Conservation (phyloP, 768 basidiomycete species). For the Suillus cothurnatus region DNA sequence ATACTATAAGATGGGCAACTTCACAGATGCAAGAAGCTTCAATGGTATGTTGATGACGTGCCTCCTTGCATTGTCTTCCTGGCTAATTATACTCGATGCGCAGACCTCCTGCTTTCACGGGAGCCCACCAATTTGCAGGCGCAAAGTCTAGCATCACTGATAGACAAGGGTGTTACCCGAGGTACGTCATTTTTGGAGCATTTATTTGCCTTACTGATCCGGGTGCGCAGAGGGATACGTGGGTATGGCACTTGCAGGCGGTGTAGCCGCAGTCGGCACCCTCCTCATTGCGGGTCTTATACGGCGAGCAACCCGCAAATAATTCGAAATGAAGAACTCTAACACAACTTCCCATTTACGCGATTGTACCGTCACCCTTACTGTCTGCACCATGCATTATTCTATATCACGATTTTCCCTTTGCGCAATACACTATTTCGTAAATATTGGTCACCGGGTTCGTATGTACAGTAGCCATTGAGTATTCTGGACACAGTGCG, state of each 20-base stretch:
- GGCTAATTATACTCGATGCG: slow-evolving; percentile 9
- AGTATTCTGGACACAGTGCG: slow-evolving; percentile 1
- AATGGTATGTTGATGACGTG: slow-evolving; percentile 64
- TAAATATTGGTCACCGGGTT: slow-evolving; percentile 15
- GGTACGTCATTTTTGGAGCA: slow-evolving; percentile 47
- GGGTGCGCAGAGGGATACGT: slow-evolving; percentile 85
- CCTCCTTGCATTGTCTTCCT: background rate
- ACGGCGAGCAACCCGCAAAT: slow-evolving; percentile 75
- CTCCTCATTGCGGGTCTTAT: slow-evolving; percentile 73
- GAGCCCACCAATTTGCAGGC: slow-evolving; percentile 95
- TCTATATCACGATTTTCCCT: slow-evolving; percentile 20
- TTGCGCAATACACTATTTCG: slow-evolving; percentile 14
- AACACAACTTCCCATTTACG: slow-evolving; percentile 22
- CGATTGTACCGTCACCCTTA: slow-evolving; percentile 10
- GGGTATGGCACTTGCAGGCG: slow-evolving; percentile 94
- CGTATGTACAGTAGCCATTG: slow-evolving; percentile 8
- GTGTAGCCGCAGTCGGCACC: slow-evolving; percentile 83
- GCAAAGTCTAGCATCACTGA: slow-evolving; percentile 79
- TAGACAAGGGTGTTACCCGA: slow-evolving; percentile 82
- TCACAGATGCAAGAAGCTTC: slow-evolving; percentile 88
- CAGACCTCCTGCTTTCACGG: slow-evolving; percentile 85
- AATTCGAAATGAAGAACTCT: slow-evolving; percentile 18
- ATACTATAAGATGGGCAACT: slow-evolving; percentile 96
- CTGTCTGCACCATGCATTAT: slow-evolving; percentile 27
- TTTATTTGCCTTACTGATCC: background rate